phyloP scores from a whole-genome alignment of 768 basidiomycete genomes.

The Imleria badia region DNA sequence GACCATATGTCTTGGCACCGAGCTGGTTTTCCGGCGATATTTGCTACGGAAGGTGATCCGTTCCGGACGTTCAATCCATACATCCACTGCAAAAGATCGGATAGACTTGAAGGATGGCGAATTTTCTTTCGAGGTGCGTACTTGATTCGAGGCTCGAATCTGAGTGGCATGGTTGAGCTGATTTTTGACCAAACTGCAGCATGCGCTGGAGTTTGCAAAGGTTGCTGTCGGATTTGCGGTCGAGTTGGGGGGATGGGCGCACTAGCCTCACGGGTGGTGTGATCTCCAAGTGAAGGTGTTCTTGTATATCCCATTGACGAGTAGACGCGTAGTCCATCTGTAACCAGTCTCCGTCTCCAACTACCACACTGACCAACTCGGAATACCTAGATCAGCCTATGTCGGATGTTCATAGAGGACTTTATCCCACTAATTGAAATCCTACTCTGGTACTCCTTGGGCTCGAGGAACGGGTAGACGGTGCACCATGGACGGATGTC shows the following conservation, averaged over 20 bases:
- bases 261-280: neutral
- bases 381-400: too few relatives aligned
- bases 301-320: too few relatives aligned
- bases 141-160: too few relatives aligned
- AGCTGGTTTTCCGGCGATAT: conserved; percentile 38
- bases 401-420: too few relatives aligned
- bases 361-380: too few relatives aligned
- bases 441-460: too few relatives aligned
- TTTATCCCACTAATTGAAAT: too few relatives aligned
- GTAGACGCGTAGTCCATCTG: too few relatives aligned
- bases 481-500: too few relatives aligned
- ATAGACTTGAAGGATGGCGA: conserved; percentile 35
- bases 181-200: conserved; percentile 28
- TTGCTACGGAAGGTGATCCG: conserved; percentile 44
- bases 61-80: conserved; percentile 41
- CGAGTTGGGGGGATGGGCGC: conserved; percentile 38
- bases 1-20: conserved; percentile 48
- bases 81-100: conserved; percentile 30
- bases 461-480: too few relatives aligned
- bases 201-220: conserved; percentile 63
- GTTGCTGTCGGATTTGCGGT: conserved; percentile 56
- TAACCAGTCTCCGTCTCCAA: too few relatives aligned
- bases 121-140: conserved; percentile 39
- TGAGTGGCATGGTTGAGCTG: neutral
- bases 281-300: neutral